Percentiles rank a stretch among this genome's conserved stretches.
Conservation (phyloP, 352 stramenopile genomes). For the Phytopythium boreale region DNA sequence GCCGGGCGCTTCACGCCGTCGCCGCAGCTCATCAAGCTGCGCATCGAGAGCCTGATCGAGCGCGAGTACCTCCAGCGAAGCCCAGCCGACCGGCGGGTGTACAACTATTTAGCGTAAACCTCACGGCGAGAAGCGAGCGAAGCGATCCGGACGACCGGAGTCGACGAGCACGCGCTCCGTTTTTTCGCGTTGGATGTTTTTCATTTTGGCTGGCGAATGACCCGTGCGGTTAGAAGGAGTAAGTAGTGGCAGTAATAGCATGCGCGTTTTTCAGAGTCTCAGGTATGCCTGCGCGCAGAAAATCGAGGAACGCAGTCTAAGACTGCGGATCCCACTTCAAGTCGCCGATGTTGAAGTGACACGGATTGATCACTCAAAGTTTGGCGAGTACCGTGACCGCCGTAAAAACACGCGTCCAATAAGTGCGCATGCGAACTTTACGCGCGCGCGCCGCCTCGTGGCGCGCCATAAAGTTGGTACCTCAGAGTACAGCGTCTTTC, state of each 20-base stretch:
- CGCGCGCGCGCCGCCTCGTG: not conserved
- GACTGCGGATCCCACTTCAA: no score
- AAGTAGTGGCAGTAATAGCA: not conserved
- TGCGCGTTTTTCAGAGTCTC: not conserved
- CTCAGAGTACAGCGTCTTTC: not conserved
- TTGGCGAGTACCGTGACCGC: not conserved
- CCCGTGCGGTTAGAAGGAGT: no score
- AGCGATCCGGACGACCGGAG: not conserved
- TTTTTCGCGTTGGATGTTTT: not conserved
- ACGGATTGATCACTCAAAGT: not conserved
- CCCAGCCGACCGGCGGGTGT: slow-evolving; percentile 90
- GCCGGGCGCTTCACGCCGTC: slow-evolving; percentile 91
- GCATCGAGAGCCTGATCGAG: slow-evolving; percentile 99
- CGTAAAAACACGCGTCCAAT: not conserved
- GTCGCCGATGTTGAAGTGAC: not conserved
- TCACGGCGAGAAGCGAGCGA: not conserved
- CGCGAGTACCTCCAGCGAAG: slow-evolving; percentile 98
- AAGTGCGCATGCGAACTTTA: slow-evolving; percentile 4
- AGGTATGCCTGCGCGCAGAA: no score
- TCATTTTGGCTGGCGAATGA: not conserved
- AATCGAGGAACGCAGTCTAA: no score
- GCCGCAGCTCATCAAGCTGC: slow-evolving; percentile 96
- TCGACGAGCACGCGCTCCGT: not conserved
- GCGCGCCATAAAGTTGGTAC: not conserved
- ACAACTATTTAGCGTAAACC: slow-evolving; percentile 97